Evolutionary conservation across 2,329 filamentous ascomycete genomes (phyloP).

Genomic region (Fusarium nygamai): DNA sequence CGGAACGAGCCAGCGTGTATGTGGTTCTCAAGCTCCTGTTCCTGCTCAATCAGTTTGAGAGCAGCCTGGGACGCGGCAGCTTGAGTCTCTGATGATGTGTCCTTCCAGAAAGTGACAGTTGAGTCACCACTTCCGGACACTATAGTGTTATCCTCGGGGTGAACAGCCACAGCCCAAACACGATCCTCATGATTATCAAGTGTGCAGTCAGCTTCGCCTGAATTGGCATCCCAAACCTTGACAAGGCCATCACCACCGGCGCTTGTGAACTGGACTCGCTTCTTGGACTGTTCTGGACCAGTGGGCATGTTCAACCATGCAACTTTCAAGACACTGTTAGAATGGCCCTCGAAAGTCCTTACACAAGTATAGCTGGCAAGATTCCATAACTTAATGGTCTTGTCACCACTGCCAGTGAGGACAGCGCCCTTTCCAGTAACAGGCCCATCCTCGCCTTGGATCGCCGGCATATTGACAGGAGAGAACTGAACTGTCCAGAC

Average conservation of each 20-base stretch:
- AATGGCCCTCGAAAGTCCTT: conserved; percentile 94
- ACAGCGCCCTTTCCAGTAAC: conserved; percentile 83
- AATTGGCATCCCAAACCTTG: conserved; percentile 93
- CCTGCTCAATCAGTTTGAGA: conserved; percentile 86
- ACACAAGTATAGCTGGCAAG: conserved; percentile 91
- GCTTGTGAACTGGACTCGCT: conserved; percentile 78
- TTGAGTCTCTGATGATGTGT: conserved; percentile 85
- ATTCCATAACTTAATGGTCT: conserved; percentile 96
- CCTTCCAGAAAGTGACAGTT: conserved; percentile 93
- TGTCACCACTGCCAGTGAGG: conserved; percentile 92
- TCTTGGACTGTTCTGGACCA: conserved; percentile 63
- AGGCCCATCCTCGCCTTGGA: conserved; percentile 76
- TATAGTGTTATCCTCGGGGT: conserved; percentile 75
- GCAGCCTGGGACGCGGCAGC: conserved; percentile 77
- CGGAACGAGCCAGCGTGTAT: conserved; percentile 89
- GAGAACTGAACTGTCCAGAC: conserved; percentile 97
- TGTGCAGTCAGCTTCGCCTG: conserved; percentile 86
- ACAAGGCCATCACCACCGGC: conserved; percentile 94
- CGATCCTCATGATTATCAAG: conserved; percentile 97
- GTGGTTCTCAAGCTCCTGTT: conserved; percentile 93
- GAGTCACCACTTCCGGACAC: conserved; percentile 94
- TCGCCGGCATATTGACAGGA: conserved; percentile 77
- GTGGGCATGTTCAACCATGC: conserved; percentile 77
- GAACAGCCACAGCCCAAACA: conserved; percentile 87
- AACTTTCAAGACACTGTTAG: conserved; percentile 93